These are phyloP conservation scores for Hypomontagnella submonticulosa DNA, from an alignment of 495 filamentous ascomycete genomes.

Conservation along the genomic window DNA sequence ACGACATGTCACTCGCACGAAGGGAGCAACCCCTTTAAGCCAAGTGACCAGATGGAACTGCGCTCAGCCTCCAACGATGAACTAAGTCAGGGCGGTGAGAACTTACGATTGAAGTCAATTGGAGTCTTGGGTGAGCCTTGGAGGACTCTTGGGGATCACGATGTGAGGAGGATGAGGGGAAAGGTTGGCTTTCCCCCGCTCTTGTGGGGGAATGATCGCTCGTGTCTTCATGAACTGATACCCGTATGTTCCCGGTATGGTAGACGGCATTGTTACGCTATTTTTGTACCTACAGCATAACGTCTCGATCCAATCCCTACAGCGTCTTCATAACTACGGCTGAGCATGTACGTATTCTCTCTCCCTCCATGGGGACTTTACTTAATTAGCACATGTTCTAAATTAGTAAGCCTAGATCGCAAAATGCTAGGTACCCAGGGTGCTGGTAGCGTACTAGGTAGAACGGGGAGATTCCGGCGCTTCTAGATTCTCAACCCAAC, in stretches of 20 bases:
- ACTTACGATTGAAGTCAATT: constrained; percentile 16
- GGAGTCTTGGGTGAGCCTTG: constrained; percentile 12
- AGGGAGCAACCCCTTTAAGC: constrained; percentile 25
- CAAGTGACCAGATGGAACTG: constrained; percentile 13
- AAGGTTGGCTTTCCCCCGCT: constrained; percentile 27
- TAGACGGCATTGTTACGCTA: no score
- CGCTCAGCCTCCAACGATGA: constrained; percentile 14
- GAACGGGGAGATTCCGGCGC: not conserved
- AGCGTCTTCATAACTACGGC: no score
- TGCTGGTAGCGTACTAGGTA: constrained; percentile 2
- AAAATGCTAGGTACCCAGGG: not conserved
- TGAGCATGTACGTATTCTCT: not conserved
- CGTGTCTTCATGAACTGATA: constrained; percentile 2
- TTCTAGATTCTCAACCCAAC: not conserved
- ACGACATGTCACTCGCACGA: constrained; percentile 24
- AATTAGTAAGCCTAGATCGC: constrained; percentile 8
- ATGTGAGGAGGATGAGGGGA: constrained; percentile 30
- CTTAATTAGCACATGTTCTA: not conserved
- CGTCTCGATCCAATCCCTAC: not conserved
- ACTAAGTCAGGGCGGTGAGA: constrained; percentile 20
- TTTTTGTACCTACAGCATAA: not conserved
- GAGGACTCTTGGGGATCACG: constrained; percentile 31
- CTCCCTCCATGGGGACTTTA: not conserved
- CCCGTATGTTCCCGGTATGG: constrained; percentile 6
- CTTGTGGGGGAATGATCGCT: constrained; percentile 27